Conservation (phyloP, 768 basidiomycete species). For the Phylloporus sp. region DNA sequence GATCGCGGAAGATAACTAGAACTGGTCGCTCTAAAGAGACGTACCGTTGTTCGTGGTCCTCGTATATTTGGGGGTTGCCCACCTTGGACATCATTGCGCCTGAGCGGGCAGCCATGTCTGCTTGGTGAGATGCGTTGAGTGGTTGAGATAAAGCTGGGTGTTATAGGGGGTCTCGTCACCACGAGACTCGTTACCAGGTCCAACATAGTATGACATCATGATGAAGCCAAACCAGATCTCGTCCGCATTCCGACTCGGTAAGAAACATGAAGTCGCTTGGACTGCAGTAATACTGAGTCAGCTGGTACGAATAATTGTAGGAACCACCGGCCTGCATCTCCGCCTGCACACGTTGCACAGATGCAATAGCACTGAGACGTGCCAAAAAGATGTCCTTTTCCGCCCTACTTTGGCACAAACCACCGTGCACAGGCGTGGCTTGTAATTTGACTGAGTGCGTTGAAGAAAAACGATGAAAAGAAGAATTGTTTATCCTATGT, state of each 20-base stretch:
- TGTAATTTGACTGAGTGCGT: slow-evolving; percentile 37
- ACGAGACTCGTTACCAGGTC: too few species aligned
- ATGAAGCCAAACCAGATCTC: not conserved
- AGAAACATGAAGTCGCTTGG: too few species aligned
- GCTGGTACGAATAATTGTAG: slow-evolving; percentile 15
- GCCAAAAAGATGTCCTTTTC: slow-evolving; percentile 20
- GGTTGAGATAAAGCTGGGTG: not conserved
- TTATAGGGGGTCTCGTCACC: slow-evolving; percentile 5
- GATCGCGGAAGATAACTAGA: too few species aligned
- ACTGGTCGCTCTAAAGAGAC: slow-evolving; percentile 5
- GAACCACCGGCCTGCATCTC: slow-evolving; percentile 32
- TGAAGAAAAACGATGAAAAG: slow-evolving; percentile 1
- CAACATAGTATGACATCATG: slow-evolving; percentile 13
- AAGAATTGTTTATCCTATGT: too few species aligned
- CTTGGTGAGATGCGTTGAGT: too few species aligned
- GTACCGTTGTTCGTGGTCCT: slow-evolving; percentile 47
- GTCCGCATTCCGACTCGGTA: too few species aligned
- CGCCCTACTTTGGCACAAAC: slow-evolving; percentile 37
- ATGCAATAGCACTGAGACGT: slow-evolving; percentile 31
- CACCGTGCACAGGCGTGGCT: slow-evolving; percentile 19
- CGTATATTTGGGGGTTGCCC: slow-evolving; percentile 46
- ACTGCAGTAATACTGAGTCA: too few species aligned
- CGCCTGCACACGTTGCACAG: slow-evolving; percentile 13
- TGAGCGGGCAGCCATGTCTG: slow-evolving; percentile 24
- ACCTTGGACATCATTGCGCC: slow-evolving; percentile 49